Conservation (phyloP, 768 basidiomycete genomes). For the Ramaria sp. region DNA sequence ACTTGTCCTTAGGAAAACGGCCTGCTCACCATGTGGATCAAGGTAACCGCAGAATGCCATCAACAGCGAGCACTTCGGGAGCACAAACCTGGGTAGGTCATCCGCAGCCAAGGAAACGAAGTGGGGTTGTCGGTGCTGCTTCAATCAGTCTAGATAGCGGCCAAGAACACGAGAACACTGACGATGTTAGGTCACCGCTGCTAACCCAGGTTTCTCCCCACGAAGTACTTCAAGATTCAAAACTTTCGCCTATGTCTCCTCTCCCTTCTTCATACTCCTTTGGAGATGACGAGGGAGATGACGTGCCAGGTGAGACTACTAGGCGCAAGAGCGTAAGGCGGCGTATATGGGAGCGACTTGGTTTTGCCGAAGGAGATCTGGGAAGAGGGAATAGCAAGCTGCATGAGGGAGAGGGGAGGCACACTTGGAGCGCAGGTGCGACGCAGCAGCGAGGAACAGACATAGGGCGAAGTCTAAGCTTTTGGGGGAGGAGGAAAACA, state of each 20-base stretch:
- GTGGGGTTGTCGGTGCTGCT: background rate
- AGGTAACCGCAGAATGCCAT: background rate
- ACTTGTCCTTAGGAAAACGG: background rate
- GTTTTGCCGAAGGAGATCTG: constrained; percentile 14
- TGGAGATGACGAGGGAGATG: constrained; percentile 14
- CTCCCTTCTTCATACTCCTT: background rate
- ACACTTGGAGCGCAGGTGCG: background rate
- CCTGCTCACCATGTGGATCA: background rate
- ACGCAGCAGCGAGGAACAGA: background rate
- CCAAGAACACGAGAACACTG: background rate
- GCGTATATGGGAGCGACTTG: constrained; percentile 33
- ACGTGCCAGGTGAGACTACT: constrained; percentile 31
- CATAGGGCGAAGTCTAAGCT: background rate
- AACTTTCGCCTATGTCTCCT: background rate
- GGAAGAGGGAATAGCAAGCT: background rate
- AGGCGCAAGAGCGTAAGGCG: constrained; percentile 43
- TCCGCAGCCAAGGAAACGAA: background rate
- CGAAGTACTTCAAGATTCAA: background rate
- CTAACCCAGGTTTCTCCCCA: background rate
- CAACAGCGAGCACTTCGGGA: background rate
- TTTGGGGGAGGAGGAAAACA: background rate
- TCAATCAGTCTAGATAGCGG: background rate
- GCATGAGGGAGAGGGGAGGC: background rate
- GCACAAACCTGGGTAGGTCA: background rate
- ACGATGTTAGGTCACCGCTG: background rate